Evolutionary conservation across 768 basidiomycete species (phyloP), one percentile per base, ranked within the genome.

Genomic region (Pleurotus platypus): DNA sequence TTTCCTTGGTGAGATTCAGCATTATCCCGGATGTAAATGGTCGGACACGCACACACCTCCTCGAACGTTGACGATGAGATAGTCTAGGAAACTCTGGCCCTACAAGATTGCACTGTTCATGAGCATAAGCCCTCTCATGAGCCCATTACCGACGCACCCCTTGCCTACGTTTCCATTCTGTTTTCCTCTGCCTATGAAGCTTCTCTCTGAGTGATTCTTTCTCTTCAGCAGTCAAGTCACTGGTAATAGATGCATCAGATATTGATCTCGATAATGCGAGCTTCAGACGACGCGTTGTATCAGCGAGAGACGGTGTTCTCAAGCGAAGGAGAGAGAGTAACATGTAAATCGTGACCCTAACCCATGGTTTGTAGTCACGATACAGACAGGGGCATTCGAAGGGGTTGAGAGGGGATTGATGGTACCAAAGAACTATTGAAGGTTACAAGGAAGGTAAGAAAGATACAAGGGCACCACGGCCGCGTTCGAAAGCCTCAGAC

Each of bases 51-150:
- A 60, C 78, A 60, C 63, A 89, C 92, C 92, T 63, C 78, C 91
- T 57, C 88, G 81, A 18, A 94, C 76, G 47, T 84, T 87, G n/a
- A 94, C 77, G 45, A 93, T 75, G 54, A 90, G 75, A 68, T 92
- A 83, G 73, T 96, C 94, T 2, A 94, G 77, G 64, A 94, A 97
- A 0, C 80, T 75, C 64, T 88, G 84, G 4, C 88, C 89, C 88
- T 93, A 61, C 3, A 49, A 15, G n/a, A 37, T 13, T 24, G 49
- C 51, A 42, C 20, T 9, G 40, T 49, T 8, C n/a, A 53, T 58
- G 57, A 46, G 62, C 59, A 43, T 60, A 60, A 30, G 27, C 6
- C 24, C 42, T 45, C 38, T 27, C 11, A 39, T n/a, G 46, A 45
- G 13, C 20, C 37, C 39, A 18, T 37, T 20, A 20, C 7, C 13